A percentile compares a stretch with the other conserved stretches of the same genome.
Conservation (phyloP, 768 basidiomycete species). For the Termitomyces eurrhizus region DNA sequence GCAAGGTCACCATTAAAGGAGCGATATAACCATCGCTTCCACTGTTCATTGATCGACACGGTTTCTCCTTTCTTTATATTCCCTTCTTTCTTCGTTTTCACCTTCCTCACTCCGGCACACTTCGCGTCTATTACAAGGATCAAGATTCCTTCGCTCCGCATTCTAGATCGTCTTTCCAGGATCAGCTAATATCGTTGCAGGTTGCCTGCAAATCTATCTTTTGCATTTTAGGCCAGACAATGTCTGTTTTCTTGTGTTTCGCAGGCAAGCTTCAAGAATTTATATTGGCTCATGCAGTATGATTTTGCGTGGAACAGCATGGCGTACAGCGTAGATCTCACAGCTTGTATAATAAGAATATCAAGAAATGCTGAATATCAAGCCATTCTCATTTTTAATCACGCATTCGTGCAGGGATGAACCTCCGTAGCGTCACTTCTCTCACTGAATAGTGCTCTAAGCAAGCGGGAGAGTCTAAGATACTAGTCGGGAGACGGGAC, state of each 20-base stretch:
- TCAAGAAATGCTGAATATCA: conserved; percentile 5
- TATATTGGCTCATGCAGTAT: conserved; percentile 1
- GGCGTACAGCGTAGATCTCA: conserved; percentile 4
- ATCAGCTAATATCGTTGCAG: conserved; percentile 12
- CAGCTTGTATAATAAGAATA: conserved; percentile 9
- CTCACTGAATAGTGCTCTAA: conserved; percentile 74
- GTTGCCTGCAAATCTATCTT: conserved; percentile 9
- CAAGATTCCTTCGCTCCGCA: conserved; percentile 7
- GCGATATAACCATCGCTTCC: conserved; percentile 58
- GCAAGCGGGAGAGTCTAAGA: conserved; percentile 69
- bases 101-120: conserved; percentile 10
- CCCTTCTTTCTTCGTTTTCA: conserved; percentile 18
- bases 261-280: conserved; percentile 6
- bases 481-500: conserved; percentile 45
- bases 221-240: conserved; percentile 1
- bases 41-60: not conserved
- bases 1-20: conserved; percentile 88
- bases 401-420: conserved; percentile 90
- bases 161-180: conserved; percentile 2
- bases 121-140: conserved; percentile 2
- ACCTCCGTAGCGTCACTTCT: conserved; percentile 81
- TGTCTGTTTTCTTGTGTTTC: conserved; percentile 1
- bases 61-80: conserved; percentile 15
- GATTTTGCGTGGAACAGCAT: not conserved
- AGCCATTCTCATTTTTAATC: conserved; percentile 42